A percentile compares a stretch with the other conserved stretches of the same genome.
phyloP scores from a whole-genome alignment of 129 eudicot species.

The Ambrosia trifida region DNA sequence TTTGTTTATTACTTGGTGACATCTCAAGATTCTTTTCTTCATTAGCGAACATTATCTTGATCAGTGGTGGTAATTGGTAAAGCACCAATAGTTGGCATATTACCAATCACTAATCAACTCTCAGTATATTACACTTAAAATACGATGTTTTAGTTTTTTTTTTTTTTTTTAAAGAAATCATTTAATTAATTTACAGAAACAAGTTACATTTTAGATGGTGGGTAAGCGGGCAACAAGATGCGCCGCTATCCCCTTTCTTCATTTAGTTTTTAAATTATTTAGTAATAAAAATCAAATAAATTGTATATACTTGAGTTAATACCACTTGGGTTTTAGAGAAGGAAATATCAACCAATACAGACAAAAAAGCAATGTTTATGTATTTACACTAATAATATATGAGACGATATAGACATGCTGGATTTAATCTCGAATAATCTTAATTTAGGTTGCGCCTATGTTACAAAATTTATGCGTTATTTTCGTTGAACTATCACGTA shows the following conservation, averaged over 20 bases:
- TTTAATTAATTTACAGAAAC: too few species aligned
- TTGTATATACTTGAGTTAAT: background rate
- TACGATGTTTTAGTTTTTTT: background rate
- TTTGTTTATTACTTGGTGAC: background rate
- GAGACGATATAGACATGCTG: background rate
- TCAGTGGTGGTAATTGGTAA: background rate
- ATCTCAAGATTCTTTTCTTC: conserved; percentile 5
- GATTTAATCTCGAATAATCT: too few species aligned
- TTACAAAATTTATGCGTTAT: too few species aligned
- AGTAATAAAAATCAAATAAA: background rate
- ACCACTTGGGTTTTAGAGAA: background rate
- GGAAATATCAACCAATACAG: background rate
- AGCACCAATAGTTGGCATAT: background rate
- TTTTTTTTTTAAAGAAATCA: background rate
- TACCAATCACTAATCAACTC: background rate
- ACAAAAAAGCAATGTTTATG: background rate
- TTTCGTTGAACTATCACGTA: too few species aligned
- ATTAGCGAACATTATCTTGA: background rate
- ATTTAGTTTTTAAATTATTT: background rate
- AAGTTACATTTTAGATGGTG: too few species aligned
- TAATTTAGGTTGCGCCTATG: too few species aligned
- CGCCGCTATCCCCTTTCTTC: too few species aligned
- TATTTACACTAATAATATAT: background rate
- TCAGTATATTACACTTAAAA: background rate
- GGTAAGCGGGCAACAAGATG: too few species aligned